A percentile compares a stretch with the other conserved stretches of the same genome.
Conservation (phyloP, 2,329 filamentous ascomycete genomes). For the Herpotrichia juniperi region DNA sequence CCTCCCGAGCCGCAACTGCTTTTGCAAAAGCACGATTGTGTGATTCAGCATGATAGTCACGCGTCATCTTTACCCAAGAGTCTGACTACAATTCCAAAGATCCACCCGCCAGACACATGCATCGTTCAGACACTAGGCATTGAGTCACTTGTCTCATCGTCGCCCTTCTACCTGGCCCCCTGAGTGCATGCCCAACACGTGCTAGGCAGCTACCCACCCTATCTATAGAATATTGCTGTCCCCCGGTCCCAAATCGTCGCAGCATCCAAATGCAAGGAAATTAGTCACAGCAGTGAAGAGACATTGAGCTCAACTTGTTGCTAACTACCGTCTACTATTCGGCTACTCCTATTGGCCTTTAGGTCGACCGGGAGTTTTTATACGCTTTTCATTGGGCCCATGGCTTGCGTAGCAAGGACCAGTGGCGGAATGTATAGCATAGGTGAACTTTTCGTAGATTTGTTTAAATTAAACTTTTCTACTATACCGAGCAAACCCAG, state of each 20-base stretch:
- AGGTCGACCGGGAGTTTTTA: slow-evolving; percentile 77
- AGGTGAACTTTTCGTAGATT: too few species aligned
- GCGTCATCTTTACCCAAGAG: background rate
- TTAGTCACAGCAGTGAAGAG: slow-evolving; percentile 83
- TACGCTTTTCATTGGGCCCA: background rate
- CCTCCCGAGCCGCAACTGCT: too few species aligned
- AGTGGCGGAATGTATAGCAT: too few species aligned
- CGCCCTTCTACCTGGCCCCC: background rate
- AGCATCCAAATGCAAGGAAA: slow-evolving; percentile 51
- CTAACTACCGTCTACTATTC: slow-evolving; percentile 81
- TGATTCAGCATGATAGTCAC: background rate
- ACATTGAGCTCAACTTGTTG: slow-evolving; percentile 83
- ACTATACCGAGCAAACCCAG: too few species aligned
- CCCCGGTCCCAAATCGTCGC: background rate
- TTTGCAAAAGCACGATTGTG: too few species aligned
- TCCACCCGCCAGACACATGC: background rate
- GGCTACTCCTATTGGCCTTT: slow-evolving; percentile 73
- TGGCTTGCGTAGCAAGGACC: too few species aligned
- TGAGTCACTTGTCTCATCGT: background rate
- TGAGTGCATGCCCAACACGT: background rate
- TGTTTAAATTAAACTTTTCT: too few species aligned
- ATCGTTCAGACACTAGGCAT: background rate
- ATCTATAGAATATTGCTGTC: background rate
- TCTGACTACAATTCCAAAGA: background rate
- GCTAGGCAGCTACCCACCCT: background rate